These are phyloP conservation scores for Serendipita sp. DNA, from an alignment of 768 basidiomycete species.

Conservation along the genomic window DNA sequence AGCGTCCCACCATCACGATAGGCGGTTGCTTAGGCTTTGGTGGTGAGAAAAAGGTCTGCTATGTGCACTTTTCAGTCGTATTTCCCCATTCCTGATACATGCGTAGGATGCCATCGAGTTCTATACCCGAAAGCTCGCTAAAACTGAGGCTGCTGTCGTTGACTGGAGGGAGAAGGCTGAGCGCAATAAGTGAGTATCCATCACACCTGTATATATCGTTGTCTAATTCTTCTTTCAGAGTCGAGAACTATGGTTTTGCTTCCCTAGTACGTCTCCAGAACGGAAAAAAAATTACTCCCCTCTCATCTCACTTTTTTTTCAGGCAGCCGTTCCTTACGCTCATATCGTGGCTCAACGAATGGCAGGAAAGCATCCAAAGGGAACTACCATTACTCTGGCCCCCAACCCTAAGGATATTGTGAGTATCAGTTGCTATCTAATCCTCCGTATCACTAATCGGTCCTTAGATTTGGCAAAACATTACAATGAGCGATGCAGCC, in stretches of 20 bases:
- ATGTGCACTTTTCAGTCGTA: no score
- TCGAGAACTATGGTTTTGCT: constrained; percentile 85
- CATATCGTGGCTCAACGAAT: constrained; percentile 69
- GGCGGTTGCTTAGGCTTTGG: constrained; percentile 75
- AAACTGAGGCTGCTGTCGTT: constrained; percentile 60
- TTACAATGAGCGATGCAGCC: constrained; percentile 56
- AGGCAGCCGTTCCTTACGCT: constrained; percentile 42
- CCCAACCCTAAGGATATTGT: constrained; percentile 86
- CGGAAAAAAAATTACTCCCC: neutral
- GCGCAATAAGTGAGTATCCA: constrained; percentile 24
- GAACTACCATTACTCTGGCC: constrained; percentile 53
- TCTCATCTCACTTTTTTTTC: neutral
- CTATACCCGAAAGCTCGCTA: constrained; percentile 55
- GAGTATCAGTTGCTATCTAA: constrained; percentile 15
- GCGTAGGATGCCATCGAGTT: constrained; percentile 74
- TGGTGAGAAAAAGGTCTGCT: constrained; percentile 42
- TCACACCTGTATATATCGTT: constrained; percentile 19
- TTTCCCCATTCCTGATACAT: neutral
- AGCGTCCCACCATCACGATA: constrained; percentile 62
- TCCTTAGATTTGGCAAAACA: constrained; percentile 73
- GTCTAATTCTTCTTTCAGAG: constrained; percentile 49
- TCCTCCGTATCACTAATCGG: neutral
- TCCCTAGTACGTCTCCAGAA: constrained; percentile 44
- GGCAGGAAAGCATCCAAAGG: constrained; percentile 51
- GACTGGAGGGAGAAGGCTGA: constrained; percentile 47